phyloP scores from a whole-genome alignment of 495 filamentous ascomycete genomes.

The Talaromyces adpressus region DNA sequence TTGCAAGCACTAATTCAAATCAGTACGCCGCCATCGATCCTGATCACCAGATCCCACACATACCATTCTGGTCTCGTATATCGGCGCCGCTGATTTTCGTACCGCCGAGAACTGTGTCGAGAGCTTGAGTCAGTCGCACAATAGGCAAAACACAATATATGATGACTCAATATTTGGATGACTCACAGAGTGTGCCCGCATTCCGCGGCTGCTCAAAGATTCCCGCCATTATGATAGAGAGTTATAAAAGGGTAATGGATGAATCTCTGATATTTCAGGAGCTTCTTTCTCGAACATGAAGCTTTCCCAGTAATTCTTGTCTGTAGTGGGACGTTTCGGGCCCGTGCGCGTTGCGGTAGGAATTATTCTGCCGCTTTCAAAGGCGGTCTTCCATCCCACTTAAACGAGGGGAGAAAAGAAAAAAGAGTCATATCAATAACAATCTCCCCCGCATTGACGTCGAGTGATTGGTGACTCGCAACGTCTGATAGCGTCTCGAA shows the following conservation, averaged over 20 bases:
- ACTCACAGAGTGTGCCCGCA: slow-evolving; percentile 74
- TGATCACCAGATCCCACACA: slow-evolving; percentile 16
- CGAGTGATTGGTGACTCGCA: neutral
- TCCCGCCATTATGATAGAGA: slow-evolving; percentile 58
- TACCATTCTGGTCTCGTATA: slow-evolving; percentile 93
- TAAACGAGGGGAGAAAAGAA: slow-evolving; percentile 22
- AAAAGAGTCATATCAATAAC: neutral
- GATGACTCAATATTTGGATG: neutral
- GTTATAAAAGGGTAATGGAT: slow-evolving; percentile 13
- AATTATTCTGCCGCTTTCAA: slow-evolving; percentile 33
- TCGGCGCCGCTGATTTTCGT: slow-evolving; percentile 92
- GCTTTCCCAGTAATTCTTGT: slow-evolving; percentile 3
- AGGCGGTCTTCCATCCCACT: slow-evolving; percentile 41
- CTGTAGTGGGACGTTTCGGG: slow-evolving; percentile 6
- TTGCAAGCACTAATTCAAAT: slow-evolving; percentile 66
- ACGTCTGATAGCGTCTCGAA: neutral
- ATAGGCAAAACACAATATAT: neutral
- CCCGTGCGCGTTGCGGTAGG: slow-evolving; percentile 6
- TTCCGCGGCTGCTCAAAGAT: slow-evolving; percentile 87
- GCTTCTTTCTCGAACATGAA: neutral
- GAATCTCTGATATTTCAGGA: neutral
- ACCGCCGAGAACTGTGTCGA: slow-evolving; percentile 71
- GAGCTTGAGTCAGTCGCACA: slow-evolving; percentile 21
- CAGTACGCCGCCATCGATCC: slow-evolving; percentile 12
- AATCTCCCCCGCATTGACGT: neutral